Base-by-base conservation (phyloP, 2,329 filamentous ascomycete genomes). In the Colletotrichum truncatum region DNA sequence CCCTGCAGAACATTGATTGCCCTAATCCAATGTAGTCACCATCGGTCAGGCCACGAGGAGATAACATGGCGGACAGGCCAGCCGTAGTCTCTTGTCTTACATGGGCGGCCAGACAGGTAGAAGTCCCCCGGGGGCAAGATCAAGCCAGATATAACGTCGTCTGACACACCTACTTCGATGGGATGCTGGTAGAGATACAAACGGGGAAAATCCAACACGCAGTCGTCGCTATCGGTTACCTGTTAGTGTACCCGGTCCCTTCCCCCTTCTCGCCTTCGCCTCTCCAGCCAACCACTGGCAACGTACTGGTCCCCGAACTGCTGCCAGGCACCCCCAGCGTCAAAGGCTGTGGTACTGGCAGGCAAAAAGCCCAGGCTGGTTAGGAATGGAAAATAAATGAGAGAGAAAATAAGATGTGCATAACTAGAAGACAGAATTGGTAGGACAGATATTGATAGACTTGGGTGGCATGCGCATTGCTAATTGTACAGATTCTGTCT, bases 1-100 rank as follows among this genome's bases (percentile, higher is more conserved):
- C 52, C 46, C 45, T 64, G 56, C 46, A 64, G 61, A 53, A 52
- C 45, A 53, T 26, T 45, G 46, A 26, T 36, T n/a, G n/a, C n/a
- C n/a, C 55, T 16, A 58, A 49, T 25, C 28, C 25, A 23, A 28
- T 28, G 52, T 55, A 26, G 28, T 43, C 36, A 41, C 25, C 36
- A 28, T 49, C 46, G 38, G 45, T 21, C 53, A 54, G 41, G 41
- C 56, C 46, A 64, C 46, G 56, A 55, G 63, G 55, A 64, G 38
- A 46, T 32, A 32, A 54, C 46, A 53, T 46, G 61, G 46, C 54
- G 38, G 46, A 23, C 25, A 16, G 6, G 25, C 56, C 9, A 36
- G 21, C 51, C 36, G 36, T 43, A 30, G 48, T 16, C 16, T 36
- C n/a, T 7, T 60, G 61, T 38, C 45, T 59, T 36, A 18, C 23